Evolutionary conservation across 768 basidiomycete species (phyloP), one percentile per base, ranked within the genome.

Genomic region (Rhizopogon vesiculosus): DNA sequence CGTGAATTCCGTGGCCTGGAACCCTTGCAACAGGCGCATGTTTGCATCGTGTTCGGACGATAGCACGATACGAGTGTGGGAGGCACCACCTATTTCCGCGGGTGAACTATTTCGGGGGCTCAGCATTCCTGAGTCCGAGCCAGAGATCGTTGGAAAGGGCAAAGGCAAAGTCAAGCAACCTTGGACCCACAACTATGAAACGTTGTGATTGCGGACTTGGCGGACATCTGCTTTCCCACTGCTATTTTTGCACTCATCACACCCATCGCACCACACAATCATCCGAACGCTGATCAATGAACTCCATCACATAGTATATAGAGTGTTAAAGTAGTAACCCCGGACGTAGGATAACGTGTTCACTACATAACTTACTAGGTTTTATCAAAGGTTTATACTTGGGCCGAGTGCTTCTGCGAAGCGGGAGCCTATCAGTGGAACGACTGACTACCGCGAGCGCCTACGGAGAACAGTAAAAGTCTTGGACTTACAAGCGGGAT

Each of bases 1-100:
- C 59, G 95, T 99, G 58, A 99, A 98, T 69, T 87, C 90, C 13
- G 95, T 98, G 15, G 89, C 94, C 38, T 99, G 97, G 97, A 95
- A 97, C 70, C 93, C 93, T 18, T 78, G 78, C 49, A 89, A 93
- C 66, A 81, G 85, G 61, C 84, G 86, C 55, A 89, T 98, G 86
- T 98, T 98, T 73, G 97, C 97, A 33, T 93, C 91, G 42, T 97
- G 93, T 69, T 93, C 93, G 43, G 96, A 99, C 68, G 96, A 99
- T 73, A 74, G 77, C 53, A 91, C 89, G 16, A 85, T 99, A 63
- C 85, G 93, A 57, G 87, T 96, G 77, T 96, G 93, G 93, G 89
- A 92, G 71, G 62, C 61, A 54, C 62, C 42, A 55, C 62, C 42
- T 56, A 35, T 54, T 62, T n/a, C 69, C 67, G 18, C 61, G 59